Percentiles rank a stretch among this genome's conserved stretches.
Evolutionary conservation across 768 basidiomycete genomes (phyloP).

Genomic region (Cytidiella melzeri): DNA sequence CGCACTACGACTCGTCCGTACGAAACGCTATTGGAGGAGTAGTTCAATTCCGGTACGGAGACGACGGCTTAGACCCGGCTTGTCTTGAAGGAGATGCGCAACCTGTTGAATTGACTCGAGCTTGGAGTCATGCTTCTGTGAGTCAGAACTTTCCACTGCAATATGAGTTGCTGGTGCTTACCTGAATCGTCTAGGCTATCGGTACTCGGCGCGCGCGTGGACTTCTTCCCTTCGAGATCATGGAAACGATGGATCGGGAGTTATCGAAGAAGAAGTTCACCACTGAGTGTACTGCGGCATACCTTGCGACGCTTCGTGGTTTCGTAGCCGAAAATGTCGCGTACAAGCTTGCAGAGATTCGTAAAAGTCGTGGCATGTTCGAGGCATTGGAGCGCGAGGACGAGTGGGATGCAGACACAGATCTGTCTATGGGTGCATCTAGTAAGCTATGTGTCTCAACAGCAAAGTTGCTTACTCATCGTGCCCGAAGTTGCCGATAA

Average conservation of each 20-base stretch:
- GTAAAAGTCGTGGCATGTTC: constrained; percentile 74
- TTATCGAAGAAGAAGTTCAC: constrained; percentile 52
- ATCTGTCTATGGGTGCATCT: constrained; percentile 69
- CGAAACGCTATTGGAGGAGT: constrained; percentile 92
- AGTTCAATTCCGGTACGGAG: constrained; percentile 95
- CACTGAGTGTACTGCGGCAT: constrained; percentile 66
- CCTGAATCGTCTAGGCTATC: constrained; percentile 43
- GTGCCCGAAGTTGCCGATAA: constrained; percentile 49
- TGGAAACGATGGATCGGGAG: constrained; percentile 62
- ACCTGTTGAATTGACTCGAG: constrained; percentile 84
- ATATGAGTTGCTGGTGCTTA: no score
- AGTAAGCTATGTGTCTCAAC: constrained; percentile 36
- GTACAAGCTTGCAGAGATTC: constrained; percentile 54
- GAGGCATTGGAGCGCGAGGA: constrained; percentile 68
- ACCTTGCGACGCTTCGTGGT: constrained; percentile 57
- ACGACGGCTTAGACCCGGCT: constrained; percentile 95
- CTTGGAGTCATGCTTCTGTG: constrained; percentile 82
- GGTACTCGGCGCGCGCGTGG: constrained; percentile 52
- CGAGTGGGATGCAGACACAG: constrained; percentile 75
- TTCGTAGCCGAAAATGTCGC: constrained; percentile 71
- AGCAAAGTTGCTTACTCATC: constrained; percentile 5
- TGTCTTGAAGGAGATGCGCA: constrained; percentile 94
- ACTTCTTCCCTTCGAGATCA: constrained; percentile 83
- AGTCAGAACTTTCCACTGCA: no score
- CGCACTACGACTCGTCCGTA: constrained; percentile 93